Percentiles rank a stretch among this genome's conserved stretches.
These are phyloP conservation scores for Solanum corneliomulleri DNA, from an alignment of 257 asterid genomes.

Conservation along the genomic window DNA sequence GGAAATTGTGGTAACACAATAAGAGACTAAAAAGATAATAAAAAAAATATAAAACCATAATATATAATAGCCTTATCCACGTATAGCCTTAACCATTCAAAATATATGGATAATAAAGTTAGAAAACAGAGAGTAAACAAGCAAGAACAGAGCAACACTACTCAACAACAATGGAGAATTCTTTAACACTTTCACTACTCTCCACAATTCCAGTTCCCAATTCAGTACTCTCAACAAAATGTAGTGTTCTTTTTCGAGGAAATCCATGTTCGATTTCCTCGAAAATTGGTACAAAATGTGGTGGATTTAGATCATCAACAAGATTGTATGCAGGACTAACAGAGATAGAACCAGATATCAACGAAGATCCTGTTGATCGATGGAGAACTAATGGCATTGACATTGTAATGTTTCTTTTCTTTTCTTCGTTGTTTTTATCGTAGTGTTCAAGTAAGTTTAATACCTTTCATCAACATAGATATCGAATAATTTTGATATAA, in stretches of 20 bases:
- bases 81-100: not conserved
- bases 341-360: constrained; percentile 66
- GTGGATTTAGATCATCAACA: constrained; percentile 20
- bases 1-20: no score
- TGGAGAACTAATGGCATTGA: constrained; percentile 78
- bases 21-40: not conserved
- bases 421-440: not conserved
- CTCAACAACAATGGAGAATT: constrained; percentile 37
- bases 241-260: not conserved
- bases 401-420: constrained; percentile 13
- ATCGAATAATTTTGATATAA: not conserved
- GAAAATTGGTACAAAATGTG: constrained; percentile 5
- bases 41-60: not conserved
- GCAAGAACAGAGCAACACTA: not conserved
- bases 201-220: constrained; percentile 29
- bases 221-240: constrained; percentile 2
- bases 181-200: constrained; percentile 23
- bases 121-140: not conserved
- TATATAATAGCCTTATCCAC: not conserved
- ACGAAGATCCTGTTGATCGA: constrained; percentile 69
- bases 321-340: constrained; percentile 62
- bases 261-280: not conserved
- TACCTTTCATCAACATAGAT: not conserved
- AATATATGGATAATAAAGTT: not conserved
- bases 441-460: not conserved